These are phyloP conservation scores for Pleurotus cornucopiae DNA, from an alignment of 768 basidiomycete species.

Conservation along the genomic window DNA sequence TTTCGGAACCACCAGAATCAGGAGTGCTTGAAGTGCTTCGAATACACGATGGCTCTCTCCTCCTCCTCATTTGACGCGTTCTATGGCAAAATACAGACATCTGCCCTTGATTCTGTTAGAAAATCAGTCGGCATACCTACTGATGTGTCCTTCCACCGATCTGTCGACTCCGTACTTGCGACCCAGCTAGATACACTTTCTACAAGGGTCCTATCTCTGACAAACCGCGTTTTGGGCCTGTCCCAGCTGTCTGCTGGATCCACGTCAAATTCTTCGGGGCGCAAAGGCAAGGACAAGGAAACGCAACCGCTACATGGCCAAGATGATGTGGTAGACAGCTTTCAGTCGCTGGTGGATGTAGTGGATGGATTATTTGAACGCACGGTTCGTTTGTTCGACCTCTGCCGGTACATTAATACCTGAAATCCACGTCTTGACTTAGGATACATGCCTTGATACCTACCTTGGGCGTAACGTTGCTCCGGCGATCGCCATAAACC, in stretches of 20 bases:
- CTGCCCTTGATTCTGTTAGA: constrained; percentile 61
- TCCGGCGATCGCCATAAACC: constrained; percentile 58
- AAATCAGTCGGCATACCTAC: constrained; percentile 57
- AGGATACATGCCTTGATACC: constrained; percentile 85
- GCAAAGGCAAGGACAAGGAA: constrained; percentile 46
- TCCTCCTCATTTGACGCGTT: constrained; percentile 41
- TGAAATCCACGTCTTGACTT: neutral
- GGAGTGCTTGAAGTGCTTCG: too few relatives aligned
- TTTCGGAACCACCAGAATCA: too few relatives aligned
- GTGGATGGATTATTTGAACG: constrained; percentile 85
- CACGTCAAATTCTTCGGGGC: constrained; percentile 22
- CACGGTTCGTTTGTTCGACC: constrained; percentile 48
- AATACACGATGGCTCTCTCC: neutral
- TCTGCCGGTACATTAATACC: neutral
- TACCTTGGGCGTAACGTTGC: constrained; percentile 66
- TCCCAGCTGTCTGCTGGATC: constrained; percentile 37
- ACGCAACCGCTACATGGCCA: constrained; percentile 49
- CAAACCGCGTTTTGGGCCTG: constrained; percentile 53
- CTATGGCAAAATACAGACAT: constrained; percentile 52
- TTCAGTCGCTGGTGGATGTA: constrained; percentile 70
- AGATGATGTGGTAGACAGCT: constrained; percentile 84
- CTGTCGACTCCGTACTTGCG: constrained; percentile 71
- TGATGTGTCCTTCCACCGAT: constrained; percentile 88
- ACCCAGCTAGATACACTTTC: constrained; percentile 69
- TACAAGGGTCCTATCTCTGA: constrained; percentile 56